Conservation (phyloP, 768 basidiomycete species). For the Macrolepiota albuminosa region DNA sequence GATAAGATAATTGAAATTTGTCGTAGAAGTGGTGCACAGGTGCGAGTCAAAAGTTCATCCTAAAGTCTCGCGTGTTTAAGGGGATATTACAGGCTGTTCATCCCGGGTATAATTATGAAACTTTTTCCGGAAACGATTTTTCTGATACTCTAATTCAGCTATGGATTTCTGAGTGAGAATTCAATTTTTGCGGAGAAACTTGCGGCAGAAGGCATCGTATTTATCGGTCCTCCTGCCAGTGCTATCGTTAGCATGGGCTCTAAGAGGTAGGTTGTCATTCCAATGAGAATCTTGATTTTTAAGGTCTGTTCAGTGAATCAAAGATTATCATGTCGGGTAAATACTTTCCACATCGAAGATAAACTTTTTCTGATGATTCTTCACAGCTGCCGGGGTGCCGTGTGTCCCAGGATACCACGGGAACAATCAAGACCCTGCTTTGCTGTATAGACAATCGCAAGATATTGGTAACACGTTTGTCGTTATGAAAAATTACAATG, state of each 20-base stretch:
- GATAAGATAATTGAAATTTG: conserved; percentile 89
- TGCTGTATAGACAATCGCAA: conserved; percentile 63
- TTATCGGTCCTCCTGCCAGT: conserved; percentile 84
- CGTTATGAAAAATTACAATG: neutral
- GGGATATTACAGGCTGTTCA: conserved; percentile 67
- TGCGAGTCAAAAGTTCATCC: conserved; percentile 21
- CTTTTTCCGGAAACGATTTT: neutral
- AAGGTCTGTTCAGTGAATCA: conserved; percentile 58
- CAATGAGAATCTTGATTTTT: neutral
- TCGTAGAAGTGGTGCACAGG: conserved; percentile 79
- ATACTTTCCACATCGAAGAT: conserved; percentile 12
- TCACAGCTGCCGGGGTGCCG: conserved; percentile 77
- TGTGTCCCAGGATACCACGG: conserved; percentile 96
- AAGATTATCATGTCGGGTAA: conserved; percentile 91
- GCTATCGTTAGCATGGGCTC: conserved; percentile 95
- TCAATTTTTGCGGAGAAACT: conserved; percentile 73
- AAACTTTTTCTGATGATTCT: neutral
- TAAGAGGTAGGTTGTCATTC: conserved; percentile 58
- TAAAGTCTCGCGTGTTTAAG: neutral
- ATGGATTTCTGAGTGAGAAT: conserved; percentile 92
- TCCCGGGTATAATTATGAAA: conserved; percentile 57
- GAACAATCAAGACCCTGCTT: conserved; percentile 67
- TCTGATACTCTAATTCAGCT: conserved; percentile 34
- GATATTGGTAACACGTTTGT: conserved; percentile 49
- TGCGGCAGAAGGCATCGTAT: conserved; percentile 75